Percentiles rank a stretch among this genome's conserved stretches.
These are phyloP conservation scores for Saussurea involucrata DNA, from an alignment of 129 eudicot genomes.

Conservation along the genomic window DNA sequence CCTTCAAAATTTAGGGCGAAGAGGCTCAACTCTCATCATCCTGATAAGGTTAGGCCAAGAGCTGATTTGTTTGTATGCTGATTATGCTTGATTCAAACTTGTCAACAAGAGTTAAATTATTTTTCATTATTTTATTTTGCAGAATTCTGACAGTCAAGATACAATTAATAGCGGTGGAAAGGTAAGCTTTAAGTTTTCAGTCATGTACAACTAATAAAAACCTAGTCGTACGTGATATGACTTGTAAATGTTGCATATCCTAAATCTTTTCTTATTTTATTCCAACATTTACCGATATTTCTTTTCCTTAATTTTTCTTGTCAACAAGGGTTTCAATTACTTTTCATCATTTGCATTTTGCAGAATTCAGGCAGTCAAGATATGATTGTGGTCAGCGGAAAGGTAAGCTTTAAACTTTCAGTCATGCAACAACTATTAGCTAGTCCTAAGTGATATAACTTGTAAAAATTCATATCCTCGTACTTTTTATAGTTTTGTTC, in stretches of 20 bases:
- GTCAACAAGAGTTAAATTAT: background rate
- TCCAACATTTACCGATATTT: background rate
- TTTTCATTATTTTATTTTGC: constrained; percentile 4
- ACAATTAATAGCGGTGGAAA: constrained; percentile 45
- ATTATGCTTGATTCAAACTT: constrained; percentile 9
- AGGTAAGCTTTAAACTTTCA: background rate
- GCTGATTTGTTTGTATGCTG: background rate
- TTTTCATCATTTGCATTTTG: background rate
- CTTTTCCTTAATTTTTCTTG: background rate
- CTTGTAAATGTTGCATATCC: background rate
- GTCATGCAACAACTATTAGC: background rate
- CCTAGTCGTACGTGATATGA: background rate
- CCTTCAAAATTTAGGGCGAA: constrained; percentile 18
- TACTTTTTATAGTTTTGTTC: background rate
- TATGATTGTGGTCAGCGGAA: constrained; percentile 11
- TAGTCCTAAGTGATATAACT: background rate
- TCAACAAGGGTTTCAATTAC: background rate
- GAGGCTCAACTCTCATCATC: constrained; percentile 11
- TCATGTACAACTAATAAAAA: background rate
- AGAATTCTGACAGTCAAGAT: constrained; percentile 21
- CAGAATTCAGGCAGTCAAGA: constrained; percentile 13
- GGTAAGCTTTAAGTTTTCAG: constrained; percentile 31
- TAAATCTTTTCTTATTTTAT: background rate
- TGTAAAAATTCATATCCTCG: background rate
- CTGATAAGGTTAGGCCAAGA: constrained; percentile 22